Base-by-base conservation (phyloP, 2,329 filamentous ascomycete genomes). In the Blastomyces silverae region DNA sequence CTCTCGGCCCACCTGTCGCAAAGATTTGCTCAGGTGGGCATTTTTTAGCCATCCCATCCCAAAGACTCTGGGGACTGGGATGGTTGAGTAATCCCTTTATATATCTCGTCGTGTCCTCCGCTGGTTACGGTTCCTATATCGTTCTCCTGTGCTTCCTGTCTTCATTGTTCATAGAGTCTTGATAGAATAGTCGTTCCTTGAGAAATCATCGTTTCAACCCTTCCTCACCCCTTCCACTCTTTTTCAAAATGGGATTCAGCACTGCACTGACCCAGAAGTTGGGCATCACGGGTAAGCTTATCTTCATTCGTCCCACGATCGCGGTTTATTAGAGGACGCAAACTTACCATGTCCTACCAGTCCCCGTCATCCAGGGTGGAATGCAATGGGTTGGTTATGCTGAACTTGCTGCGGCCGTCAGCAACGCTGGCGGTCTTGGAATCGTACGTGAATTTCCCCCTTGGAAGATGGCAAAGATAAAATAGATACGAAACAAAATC, bases 211-310 rank as follows among this genome's bases (percentile, higher is more conserved):
- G 6, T 11, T 61, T 50, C 31, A 28, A 3, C 44, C 42, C n/a
- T 44, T 61, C 44, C 25, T 6, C 28, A 17, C 42, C 57, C 39
- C 39, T 7, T 7, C 10, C 37, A 13, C 39, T 34, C 28, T 37
- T 48, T 44, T 61, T 7, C 66, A 75, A 65, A 46, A 88, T 88
- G 85, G 83, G 83, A 68, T 87, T 88, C 81, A 85, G 85, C 70
- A 88, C 85, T 60, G 83, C 82, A 67, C 80, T 88, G 61, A 88
- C 85, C 56, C 80, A 84, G 70, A 82, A 82, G 69, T 79, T 88
- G 69, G 85, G 85, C 68, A 82, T 82, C 66, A 71, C 73, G 70
- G 71, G 80, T 80, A 73, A 60, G 72, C 55, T 39, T 4, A 11
- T 20, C 25, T 61, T 34, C 22, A 15, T 39, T 42, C 10, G 31